Evolutionary conservation across 805 yeast genomes (phyloP).

Genomic region (Monosporozyma aerobia): DNA sequence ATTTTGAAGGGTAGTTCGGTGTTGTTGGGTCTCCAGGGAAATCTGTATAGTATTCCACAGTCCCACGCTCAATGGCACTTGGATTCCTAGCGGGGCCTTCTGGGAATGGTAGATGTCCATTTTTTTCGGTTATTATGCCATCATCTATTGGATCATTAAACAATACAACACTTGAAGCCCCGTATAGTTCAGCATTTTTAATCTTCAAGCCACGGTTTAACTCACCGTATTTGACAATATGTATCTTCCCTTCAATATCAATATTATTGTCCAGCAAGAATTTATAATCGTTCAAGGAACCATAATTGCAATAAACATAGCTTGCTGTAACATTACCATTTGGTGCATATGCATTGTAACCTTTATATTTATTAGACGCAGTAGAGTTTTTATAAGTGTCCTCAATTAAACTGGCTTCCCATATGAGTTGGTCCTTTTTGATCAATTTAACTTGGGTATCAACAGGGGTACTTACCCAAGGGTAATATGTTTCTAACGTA

Average conservation of each 20-base stretch:
- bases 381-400: constrained; percentile 21
- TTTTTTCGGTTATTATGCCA: constrained; percentile 40
- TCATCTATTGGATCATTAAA: constrained; percentile 41
- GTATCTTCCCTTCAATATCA: constrained; percentile 46
- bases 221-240: constrained; percentile 43
- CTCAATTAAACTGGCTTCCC: constrained; percentile 44
- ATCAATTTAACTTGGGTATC: constrained; percentile 34
- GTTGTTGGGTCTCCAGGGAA: constrained; percentile 75
- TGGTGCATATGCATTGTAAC: constrained; percentile 57
- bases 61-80: constrained; percentile 50
- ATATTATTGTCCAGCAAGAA: constrained; percentile 33
- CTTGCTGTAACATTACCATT: constrained; percentile 49
- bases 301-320: constrained; percentile 55
- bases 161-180: constrained; percentile 54
- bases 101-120: constrained; percentile 53
- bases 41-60: constrained; percentile 47
- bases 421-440: constrained; percentile 30
- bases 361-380: constrained; percentile 35
- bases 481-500: constrained; percentile 44
- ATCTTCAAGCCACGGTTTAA: constrained; percentile 49
- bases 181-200: constrained; percentile 49
- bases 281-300: constrained; percentile 45
- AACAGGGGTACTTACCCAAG: constrained; percentile 45
- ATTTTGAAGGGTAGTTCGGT: constrained; percentile 56
- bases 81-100: constrained; percentile 59